Base-by-base conservation (phyloP, 352 stramenopile species). In the Phytophthora tentaculata region DNA sequence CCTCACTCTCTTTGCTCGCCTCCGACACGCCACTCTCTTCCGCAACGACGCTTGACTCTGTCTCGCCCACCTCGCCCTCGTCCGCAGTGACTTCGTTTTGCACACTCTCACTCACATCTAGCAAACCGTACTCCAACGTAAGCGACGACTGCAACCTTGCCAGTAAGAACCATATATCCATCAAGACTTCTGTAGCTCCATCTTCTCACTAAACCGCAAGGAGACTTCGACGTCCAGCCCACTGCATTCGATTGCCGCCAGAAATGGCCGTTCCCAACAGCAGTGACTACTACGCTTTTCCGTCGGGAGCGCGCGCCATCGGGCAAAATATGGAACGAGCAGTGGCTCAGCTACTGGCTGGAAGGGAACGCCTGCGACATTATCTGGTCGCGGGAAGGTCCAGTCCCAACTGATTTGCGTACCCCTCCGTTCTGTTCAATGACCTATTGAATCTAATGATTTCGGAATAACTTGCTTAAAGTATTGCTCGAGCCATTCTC, bases 171-270 rank as follows among this genome's bases (percentile, higher is more conserved):
- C 14, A 14, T 48, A 17, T 5, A 5, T n/a, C n/a, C 41, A 48
- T 48, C n/a, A 23, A n/a, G 41, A 48, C 39, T 48, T 24, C 13
- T 23, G 41, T 48, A 48, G 41, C 41, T 48, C n/a, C 41, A 48
- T 6, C 19, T n/a, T 2, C 14, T 48, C 17, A 7, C 7, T n/a
- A 48, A 17, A 20, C 41, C n/a, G n/a, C 41, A 23, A 2, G n/a
- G 41, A 2, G 14, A n/a, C n/a, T 48, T 48, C 13, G 41, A n/a
- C n/a, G 41, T 48, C 41, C 41, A 48, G 41, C 17, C 41, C 19
- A 17, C 17, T 5, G 2, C 41, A 17, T 8, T n/a, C 41, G 24
- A 17, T 48, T 48, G 41, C 41, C 41, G 5, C 41, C 41, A 14
- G 41, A 48, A 48, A 48, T 48, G 41, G 8, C n/a, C 41, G 41